phyloP scores from a whole-genome alignment of 805 yeast genomes.

The Candida qinlingensis region DNA sequence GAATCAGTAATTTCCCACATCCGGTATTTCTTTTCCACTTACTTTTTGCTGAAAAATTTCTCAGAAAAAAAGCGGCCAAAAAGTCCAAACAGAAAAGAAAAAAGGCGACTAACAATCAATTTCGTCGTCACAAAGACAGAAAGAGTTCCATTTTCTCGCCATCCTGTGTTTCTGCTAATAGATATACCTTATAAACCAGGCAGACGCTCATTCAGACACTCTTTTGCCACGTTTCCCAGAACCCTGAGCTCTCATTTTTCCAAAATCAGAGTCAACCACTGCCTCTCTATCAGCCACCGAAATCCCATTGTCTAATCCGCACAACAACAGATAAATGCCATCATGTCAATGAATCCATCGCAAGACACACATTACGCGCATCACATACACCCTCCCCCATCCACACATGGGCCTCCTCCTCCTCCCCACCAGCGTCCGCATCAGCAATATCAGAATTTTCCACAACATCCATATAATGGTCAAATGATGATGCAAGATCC shows the following conservation, averaged over 20 bases:
- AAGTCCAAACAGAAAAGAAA: background rate
- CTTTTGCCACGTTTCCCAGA: background rate
- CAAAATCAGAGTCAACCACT: background rate
- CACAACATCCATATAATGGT: background rate
- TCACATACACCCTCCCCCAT: background rate
- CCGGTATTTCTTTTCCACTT: too few relatives aligned
- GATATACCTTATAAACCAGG: background rate
- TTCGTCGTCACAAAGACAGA: too few relatives aligned
- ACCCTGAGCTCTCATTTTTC: background rate
- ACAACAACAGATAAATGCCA: conserved; percentile 1
- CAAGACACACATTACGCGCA: background rate
- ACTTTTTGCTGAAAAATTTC: background rate
- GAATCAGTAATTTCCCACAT: background rate
- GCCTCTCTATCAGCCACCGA: background rate
- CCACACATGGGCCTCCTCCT: background rate
- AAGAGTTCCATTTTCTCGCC: too few relatives aligned
- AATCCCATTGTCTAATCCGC: background rate
- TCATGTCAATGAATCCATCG: conserved; percentile 4
- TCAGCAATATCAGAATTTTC: background rate
- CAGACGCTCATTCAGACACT: background rate
- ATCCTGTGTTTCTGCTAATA: too few relatives aligned
- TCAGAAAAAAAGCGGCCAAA: background rate
- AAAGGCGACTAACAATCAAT: background rate
- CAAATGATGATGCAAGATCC: background rate
- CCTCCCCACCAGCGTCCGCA: background rate